Base-by-base conservation (phyloP, 805 yeast genomes). In the Aciculoconidium aculeatum region DNA sequence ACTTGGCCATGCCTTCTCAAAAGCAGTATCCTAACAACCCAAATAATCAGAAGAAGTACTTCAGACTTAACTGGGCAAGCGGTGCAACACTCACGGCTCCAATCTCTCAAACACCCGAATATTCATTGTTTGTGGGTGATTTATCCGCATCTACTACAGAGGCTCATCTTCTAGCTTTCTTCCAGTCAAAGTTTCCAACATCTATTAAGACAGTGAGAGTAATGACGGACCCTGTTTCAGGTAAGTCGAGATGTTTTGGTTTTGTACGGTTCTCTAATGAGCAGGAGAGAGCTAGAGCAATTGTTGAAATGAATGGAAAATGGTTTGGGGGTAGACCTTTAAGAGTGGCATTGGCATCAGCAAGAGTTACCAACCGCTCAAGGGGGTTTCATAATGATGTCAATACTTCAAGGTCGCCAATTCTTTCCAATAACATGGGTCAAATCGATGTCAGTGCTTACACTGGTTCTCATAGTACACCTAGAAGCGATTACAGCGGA, bases 151-250 rank as follows among this genome's bases (percentile, higher is more conserved):
- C 75, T 1, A 80, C 87, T 4, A 81, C 90, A 0, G 92, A 82
- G 50, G 88, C 88, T 5, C 88, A 81, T 51, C 55, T 82, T 34
- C 55, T 82, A 27, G 76, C 84, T 14, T 61, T 82, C 29, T 82
- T 82, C 51, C 90, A 81, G 51, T 70, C 73, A 23, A 67, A 68
- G 34, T 82, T 72, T 55, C 66, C 69, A 6, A 61, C 61, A 29
- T 72, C 84, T 6, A 80, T 82, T 21, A 80, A 80, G 43, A 81
- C 92, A 2, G 92, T 82, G 5, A 61, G 92, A 36, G 90, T 82
- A 7, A 82, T 82, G 90, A 81, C 92, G 0, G 90, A 82, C 48
- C 92, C 92, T 3, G 70, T 82, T 5, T 70, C 81, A 9, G 88
- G 88, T 0, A 71, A 79, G 16, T 77, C 86, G 3, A 63, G 90